Evolutionary conservation across 164 flowering plant genomes (phyloP), one percentile per base, ranked within the genome.

Genomic region (Berberis vulgaris): DNA sequence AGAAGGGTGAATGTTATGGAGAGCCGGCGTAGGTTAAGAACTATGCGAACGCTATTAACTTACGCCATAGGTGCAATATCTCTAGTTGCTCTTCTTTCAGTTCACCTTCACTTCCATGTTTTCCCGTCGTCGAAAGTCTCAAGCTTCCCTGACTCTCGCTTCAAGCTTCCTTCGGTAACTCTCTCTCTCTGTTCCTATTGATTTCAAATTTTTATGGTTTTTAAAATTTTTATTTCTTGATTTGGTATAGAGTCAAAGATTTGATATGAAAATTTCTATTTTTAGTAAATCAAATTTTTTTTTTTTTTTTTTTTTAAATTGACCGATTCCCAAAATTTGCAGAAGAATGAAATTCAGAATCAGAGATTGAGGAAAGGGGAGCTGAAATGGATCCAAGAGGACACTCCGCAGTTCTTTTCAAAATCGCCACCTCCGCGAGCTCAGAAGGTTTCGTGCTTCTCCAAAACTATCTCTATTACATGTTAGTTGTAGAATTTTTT

Each of bases 21-120:
- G 26, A 26, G 26, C 26, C 26, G 26, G 26, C 12, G 81, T 54
- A 80, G 78, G 72, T 69, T 73, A 70, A 76, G 69, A 53, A 67
- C 63, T 26, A 26, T 84, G 65, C 61, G 93, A 74, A 77, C 65
- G 72, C 4, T 82, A 77, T 72, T 92, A 65, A 73, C 79, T 41
- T 86, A 66, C 71, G 88, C 88, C 68, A 75, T 85, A 43, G 66
- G 85, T 54, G 60, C 66, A 4, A 81, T 92, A 12, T 80, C 85
- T 2, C 58, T 87, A 6, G 49, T 81, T 39, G 84, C 89, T 41
- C 77, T 89, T 58, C 66, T 92, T 12, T 82, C 86, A 53, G 86
- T 72, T 0, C 82, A 82, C 69, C 43, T 83, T 45, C 53, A 49
- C 41, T 42, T 58, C 0, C 86, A 72, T 50, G 65, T 81, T 7